A percentile compares a stretch with the other conserved stretches of the same genome.
phyloP scores from a whole-genome alignment of 495 filamentous ascomycete species.

The Xylona heveae region DNA sequence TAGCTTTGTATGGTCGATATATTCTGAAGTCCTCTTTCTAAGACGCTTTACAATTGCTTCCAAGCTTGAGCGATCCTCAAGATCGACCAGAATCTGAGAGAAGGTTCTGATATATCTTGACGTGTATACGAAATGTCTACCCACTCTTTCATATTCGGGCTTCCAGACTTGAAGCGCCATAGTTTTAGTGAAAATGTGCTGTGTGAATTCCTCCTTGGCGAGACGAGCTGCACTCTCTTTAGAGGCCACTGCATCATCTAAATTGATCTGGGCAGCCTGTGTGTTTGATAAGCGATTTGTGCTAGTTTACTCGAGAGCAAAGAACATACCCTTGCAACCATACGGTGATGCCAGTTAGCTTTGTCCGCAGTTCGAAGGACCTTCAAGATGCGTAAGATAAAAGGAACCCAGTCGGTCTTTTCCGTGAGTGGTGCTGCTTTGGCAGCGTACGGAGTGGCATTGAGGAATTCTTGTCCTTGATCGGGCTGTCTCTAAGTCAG shows the following conservation, averaged over 20 bases:
- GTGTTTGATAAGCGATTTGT: not conserved
- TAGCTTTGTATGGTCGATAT: conserved; percentile 61
- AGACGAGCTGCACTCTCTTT: conserved; percentile 27
- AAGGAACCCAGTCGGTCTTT: conserved; percentile 49
- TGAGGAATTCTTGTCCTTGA: conserved; percentile 30
- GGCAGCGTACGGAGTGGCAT: conserved; percentile 31
- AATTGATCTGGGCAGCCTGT: conserved; percentile 51
- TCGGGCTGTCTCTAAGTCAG: too few relatives aligned
- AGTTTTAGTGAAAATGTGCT: conserved; percentile 85
- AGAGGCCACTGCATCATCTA: conserved; percentile 28
- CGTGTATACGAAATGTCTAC: conserved; percentile 86
- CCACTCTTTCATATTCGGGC: conserved; percentile 69
- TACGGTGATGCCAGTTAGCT: conserved; percentile 91
- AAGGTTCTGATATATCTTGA: conserved; percentile 74
- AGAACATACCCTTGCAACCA: conserved; percentile 42
- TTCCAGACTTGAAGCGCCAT: conserved; percentile 93
- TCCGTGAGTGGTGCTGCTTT: conserved; percentile 19
- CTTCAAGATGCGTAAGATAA: conserved; percentile 49
- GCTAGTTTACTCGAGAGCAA: not conserved
- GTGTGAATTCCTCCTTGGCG: conserved; percentile 56
- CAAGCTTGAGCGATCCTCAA: conserved; percentile 58
- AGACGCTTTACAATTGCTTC: conserved; percentile 66
- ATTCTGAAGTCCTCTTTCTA: conserved; percentile 62
- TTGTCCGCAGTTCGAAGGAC: conserved; percentile 72
- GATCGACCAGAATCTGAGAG: conserved; percentile 44